Conservation (phyloP, 768 basidiomycete species). For the Boletales sp. region DNA sequence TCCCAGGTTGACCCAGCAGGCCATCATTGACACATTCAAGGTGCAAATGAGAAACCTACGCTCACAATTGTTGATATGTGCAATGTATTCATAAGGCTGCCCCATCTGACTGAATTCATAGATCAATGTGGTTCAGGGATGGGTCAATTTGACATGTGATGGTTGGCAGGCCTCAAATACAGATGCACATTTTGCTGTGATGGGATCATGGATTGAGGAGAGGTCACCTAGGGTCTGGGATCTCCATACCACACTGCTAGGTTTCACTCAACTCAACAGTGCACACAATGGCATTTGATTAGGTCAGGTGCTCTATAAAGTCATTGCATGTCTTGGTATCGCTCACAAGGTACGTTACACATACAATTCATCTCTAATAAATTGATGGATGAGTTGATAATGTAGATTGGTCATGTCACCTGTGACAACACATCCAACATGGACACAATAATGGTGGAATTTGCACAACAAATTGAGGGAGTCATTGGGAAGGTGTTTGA, state of each 20-base stretch:
- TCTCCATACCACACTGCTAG: slow-evolving; percentile 24
- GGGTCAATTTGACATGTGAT: slow-evolving; percentile 5
- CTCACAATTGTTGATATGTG: not conserved
- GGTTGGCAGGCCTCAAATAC: slow-evolving; percentile 4
- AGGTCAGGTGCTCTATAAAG: slow-evolving; percentile 37
- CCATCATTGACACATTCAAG: not conserved
- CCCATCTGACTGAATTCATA: too few species aligned
- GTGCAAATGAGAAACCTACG: not conserved
- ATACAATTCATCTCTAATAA: too few species aligned
- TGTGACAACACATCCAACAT: slow-evolving; percentile 40
- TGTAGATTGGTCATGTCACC: slow-evolving; percentile 30
- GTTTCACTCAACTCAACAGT: slow-evolving; percentile 37
- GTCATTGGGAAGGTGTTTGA: not conserved
- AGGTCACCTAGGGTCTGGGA: not conserved
- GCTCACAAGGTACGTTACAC: slow-evolving; percentile 25
- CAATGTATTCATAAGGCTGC: not conserved
- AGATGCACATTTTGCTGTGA: not conserved
- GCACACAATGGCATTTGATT: slow-evolving; percentile 35
- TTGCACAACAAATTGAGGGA: slow-evolving; percentile 11
- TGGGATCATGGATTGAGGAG: not conserved
- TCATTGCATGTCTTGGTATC: slow-evolving; percentile 26
- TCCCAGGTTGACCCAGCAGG: too few species aligned
- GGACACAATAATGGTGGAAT: slow-evolving; percentile 30
- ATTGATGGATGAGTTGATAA: not conserved
- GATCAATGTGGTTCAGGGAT: not conserved